phyloP scores from a whole-genome alignment of 805 yeast species.

The Clavispora phyllophila region DNA sequence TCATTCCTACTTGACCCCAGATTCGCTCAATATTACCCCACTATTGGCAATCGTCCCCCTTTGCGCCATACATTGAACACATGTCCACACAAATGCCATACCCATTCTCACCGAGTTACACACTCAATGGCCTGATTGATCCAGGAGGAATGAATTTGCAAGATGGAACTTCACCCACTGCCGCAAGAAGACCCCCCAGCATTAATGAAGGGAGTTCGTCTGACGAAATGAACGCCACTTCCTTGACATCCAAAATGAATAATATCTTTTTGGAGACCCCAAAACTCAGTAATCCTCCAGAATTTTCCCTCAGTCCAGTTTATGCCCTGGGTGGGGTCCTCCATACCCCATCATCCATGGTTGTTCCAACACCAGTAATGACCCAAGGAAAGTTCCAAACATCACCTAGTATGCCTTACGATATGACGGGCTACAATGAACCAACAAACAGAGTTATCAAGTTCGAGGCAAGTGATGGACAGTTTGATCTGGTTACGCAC shows the following conservation, averaged over 20 bases:
- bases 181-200: neutral
- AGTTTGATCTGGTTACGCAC: neutral
- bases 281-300: neutral
- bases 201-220: neutral
- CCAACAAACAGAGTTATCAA: neutral
- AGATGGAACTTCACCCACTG: neutral
- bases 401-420: neutral
- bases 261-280: constrained; percentile 4
- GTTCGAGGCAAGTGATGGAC: neutral
- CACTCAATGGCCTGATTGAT: neutral
- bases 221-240: neutral
- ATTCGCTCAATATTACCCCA: neutral
- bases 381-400: neutral
- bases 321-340: neutral
- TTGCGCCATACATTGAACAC: neutral
- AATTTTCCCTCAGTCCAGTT: neutral
- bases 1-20: neutral
- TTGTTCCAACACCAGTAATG: neutral
- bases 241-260: neutral
- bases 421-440: neutral
- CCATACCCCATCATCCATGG: constrained; percentile 1
- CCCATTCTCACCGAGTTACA: neutral
- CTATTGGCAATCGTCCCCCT: neutral
- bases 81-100: neutral
- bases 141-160: neutral